phyloP scores from a whole-genome alignment of 2,329 filamentous ascomycete species.

The Bipolaris bicolor region DNA sequence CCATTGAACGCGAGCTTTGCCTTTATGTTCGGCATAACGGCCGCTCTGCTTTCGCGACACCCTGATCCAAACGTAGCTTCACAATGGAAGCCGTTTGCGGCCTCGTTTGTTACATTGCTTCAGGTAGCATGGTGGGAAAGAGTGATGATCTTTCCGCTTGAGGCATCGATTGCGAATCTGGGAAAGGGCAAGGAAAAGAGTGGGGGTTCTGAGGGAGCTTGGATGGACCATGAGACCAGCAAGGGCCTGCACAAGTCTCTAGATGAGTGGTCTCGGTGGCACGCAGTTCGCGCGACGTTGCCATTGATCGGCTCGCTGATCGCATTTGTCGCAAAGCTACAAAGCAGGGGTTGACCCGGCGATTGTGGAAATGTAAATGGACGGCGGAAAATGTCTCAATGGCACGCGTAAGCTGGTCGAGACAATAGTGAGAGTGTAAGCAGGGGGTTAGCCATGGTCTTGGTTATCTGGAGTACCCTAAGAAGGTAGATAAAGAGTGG shows the following conservation, averaged over 20 bases:
- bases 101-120: not conserved
- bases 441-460: not conserved
- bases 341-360: no score
- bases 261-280: constrained; percentile 7
- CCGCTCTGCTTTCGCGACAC: constrained; percentile 6
- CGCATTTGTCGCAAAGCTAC: not conserved
- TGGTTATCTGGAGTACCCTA: not conserved
- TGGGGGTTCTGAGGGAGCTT: not conserved
- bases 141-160: constrained; percentile 11
- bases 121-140: constrained; percentile 11
- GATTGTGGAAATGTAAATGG: not conserved
- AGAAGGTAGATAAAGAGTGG: not conserved
- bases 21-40: constrained; percentile 3
- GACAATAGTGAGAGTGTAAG: no score
- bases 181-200: not conserved
- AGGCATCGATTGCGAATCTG: not conserved
- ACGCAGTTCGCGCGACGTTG: constrained; percentile 4
- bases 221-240: not conserved
- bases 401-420: not conserved
- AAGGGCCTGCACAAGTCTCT: constrained; percentile 1
- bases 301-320: not conserved
- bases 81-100: constrained; percentile 3
- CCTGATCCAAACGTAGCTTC: constrained; percentile 1
- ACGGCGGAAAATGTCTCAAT: not conserved
- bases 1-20: constrained; percentile 8